Percentiles rank a stretch among this genome's conserved stretches.
phyloP scores from a whole-genome alignment of 352 stramenopile species.

The Globisporangium splendens region DNA sequence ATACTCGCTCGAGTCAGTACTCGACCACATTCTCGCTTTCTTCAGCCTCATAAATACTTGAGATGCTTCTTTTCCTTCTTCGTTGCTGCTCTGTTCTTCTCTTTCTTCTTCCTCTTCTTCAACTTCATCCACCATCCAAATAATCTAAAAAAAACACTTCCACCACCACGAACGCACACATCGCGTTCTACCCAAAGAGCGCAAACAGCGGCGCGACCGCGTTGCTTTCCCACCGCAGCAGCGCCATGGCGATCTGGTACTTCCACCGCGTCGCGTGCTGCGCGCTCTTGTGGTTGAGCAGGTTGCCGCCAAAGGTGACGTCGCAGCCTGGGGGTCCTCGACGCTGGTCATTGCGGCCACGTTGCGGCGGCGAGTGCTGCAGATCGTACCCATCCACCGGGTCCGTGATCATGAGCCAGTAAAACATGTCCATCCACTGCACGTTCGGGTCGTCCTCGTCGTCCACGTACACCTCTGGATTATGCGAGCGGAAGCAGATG shows the following conservation, averaged over 20 bases:
- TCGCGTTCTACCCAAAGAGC: conserved; percentile 38
- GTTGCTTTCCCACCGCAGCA: conserved; percentile 79
- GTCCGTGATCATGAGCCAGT: conserved; percentile 82
- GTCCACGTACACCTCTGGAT: conserved; percentile 55
- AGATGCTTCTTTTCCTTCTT: conserved; percentile 4
- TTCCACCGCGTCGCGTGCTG: conserved; percentile 72
- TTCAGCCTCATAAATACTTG: conserved; percentile 6
- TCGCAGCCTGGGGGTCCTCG: conserved; percentile 6
- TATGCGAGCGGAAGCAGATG: conserved; percentile 81
- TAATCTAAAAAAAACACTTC: too few relatives aligned
- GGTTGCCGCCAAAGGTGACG: conserved; percentile 56
- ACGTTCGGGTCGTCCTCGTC: conserved; percentile 79
- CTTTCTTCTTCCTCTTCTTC: neutral
- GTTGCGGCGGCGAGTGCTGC: conserved; percentile 8
- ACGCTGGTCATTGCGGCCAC: neutral
- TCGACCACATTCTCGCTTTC: too few relatives aligned
- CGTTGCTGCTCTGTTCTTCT: neutral
- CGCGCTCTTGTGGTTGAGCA: conserved; percentile 46
- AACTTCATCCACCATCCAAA: too few relatives aligned
- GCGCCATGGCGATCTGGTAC: conserved; percentile 78
- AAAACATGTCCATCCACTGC: conserved; percentile 86
- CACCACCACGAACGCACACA: neutral
- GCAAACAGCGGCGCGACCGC: conserved; percentile 67
- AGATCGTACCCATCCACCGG: conserved; percentile 17
- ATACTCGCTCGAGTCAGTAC: too few relatives aligned